Conservation (phyloP, 495 filamentous ascomycete species). For the Penicillium pulvis region DNA sequence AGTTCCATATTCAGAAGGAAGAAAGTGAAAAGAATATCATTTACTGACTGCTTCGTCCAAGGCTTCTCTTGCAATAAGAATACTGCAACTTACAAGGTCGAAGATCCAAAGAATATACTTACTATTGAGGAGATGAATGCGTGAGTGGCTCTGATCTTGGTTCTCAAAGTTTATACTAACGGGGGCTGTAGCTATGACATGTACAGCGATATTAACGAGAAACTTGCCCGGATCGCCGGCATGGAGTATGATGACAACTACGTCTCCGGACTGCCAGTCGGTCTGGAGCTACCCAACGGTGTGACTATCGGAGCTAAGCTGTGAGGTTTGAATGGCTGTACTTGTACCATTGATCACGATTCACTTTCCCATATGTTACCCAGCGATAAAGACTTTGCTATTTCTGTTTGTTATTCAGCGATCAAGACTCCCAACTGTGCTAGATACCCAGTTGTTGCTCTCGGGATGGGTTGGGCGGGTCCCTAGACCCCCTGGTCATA, state of each 20-base stretch:
- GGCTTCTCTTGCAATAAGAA: constrained; percentile 51
- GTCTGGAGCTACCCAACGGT: constrained; percentile 42
- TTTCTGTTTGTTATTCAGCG: no score
- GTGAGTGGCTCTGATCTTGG: constrained; percentile 28
- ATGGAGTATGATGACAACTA: constrained; percentile 27
- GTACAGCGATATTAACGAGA: constrained; percentile 48
- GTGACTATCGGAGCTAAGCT: constrained; percentile 23
- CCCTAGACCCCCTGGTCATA: no score
- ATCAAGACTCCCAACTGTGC: no score
- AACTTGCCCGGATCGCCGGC: constrained; percentile 29
- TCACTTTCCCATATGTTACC: no score
- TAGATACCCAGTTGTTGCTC: no score
- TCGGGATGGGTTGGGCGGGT: no score
- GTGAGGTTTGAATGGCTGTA: background rate
- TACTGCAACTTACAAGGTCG: constrained; percentile 47
- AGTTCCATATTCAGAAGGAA: constrained; percentile 6
- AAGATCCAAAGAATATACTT: constrained; percentile 48
- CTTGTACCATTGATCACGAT: background rate
- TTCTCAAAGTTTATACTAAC: constrained; percentile 11
- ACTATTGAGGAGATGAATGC: constrained; percentile 57
- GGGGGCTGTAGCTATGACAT: constrained; percentile 45
- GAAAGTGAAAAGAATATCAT: background rate
- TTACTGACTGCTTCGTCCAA: constrained; percentile 11
- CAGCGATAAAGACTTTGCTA: no score
- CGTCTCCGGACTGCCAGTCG: constrained; percentile 40